phyloP scores from a whole-genome alignment of 2,329 filamentous ascomycete species.

The Lachnellula suecica region DNA sequence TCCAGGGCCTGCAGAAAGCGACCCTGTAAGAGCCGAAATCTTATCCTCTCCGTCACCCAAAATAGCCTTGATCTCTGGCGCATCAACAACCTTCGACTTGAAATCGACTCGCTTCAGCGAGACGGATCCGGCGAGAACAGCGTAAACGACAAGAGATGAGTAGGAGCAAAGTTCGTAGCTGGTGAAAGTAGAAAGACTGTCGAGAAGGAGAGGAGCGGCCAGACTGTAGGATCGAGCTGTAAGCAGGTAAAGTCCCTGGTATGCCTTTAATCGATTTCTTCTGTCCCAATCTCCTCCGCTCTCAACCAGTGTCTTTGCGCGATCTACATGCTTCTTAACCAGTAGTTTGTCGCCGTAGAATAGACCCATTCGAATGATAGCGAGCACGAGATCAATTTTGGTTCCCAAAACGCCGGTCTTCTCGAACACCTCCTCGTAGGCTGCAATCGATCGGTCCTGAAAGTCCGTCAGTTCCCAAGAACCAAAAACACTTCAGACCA shows the following conservation, averaged over 20 bases:
- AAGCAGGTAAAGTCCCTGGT: slow-evolving; percentile 90
- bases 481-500: too few relatives aligned
- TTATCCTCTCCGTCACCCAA: slow-evolving; percentile 88
- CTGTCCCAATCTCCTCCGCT: slow-evolving; percentile 98
- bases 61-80: slow-evolving; percentile 96
- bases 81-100: slow-evolving; percentile 98
- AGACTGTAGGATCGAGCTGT: slow-evolving; percentile 88
- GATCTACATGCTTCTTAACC: slow-evolving; percentile 91
- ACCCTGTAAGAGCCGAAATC: slow-evolving; percentile 76
- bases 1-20: slow-evolving; percentile 76
- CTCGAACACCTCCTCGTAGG: slow-evolving; percentile 90
- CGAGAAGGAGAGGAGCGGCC: slow-evolving; percentile 88
- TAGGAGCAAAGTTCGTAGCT: slow-evolving; percentile 98
- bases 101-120: slow-evolving; percentile 97
- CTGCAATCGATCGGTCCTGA: slow-evolving; percentile 89
- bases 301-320: slow-evolving; percentile 86
- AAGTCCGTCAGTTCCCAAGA: too few relatives aligned
- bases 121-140: slow-evolving; percentile 89
- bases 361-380: slow-evolving; percentile 90
- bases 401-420: slow-evolving; percentile 96
- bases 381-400: slow-evolving; percentile 95
- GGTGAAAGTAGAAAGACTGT: slow-evolving; percentile 96
- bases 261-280: slow-evolving; percentile 96
- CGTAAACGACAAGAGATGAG: slow-evolving; percentile 91
- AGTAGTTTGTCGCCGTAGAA: slow-evolving; percentile 94